Percentiles rank a stretch among this genome's conserved stretches.
Conservation (phyloP, 2,329 filamentous ascomycete species). For the Penicillium vulpinum region DNA sequence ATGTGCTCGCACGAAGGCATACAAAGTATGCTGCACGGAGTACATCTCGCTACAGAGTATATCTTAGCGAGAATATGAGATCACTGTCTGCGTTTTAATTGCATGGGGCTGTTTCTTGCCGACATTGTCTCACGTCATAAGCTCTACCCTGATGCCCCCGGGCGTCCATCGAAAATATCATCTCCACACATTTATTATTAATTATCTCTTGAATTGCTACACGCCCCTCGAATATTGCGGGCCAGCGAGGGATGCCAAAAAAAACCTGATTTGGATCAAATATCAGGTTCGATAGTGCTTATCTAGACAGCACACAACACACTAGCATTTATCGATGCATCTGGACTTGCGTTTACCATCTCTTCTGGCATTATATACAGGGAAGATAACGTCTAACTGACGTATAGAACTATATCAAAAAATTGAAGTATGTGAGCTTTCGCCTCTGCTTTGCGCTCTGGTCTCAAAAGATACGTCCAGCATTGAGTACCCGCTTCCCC, state of each 20-base stretch:
- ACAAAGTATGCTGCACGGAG: no score
- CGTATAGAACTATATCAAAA: not conserved
- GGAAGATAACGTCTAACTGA: not conserved
- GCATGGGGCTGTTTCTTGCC: not conserved
- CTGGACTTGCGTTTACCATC: not conserved
- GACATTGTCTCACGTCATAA: not conserved
- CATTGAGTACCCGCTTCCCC: not conserved
- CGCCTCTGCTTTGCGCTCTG: not conserved
- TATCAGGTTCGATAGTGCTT: not conserved
- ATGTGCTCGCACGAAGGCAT: not conserved
- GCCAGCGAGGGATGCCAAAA: not conserved
- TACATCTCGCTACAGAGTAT: no score
- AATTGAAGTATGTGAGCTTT: not conserved
- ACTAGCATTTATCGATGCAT: not conserved
- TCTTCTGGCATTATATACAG: not conserved
- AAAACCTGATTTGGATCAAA: conserved; percentile 1
- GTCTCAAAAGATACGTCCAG: not conserved
- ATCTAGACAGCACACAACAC: not conserved
- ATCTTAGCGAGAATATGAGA: conserved; percentile 3
- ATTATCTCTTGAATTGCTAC: not conserved
- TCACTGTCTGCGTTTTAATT: not conserved
- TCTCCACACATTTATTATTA: not conserved
- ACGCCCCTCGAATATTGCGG: not conserved
- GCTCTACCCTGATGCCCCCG: not conserved
- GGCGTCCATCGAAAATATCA: not conserved